Evolutionary conservation across 129 eudicot genomes (phyloP).

Genomic region (Erigeron canadensis): DNA sequence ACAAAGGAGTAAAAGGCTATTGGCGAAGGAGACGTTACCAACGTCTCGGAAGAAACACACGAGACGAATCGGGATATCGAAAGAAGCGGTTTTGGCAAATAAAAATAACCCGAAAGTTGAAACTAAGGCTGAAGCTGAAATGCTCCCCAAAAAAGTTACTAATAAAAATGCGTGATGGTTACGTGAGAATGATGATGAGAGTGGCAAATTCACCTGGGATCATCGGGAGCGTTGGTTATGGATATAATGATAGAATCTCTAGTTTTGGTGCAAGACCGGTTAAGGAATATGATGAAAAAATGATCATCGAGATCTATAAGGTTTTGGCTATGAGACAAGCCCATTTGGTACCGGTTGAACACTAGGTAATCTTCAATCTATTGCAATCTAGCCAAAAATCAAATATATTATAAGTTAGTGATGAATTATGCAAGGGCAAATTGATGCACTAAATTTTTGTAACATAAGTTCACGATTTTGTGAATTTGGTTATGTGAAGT

Average conservation of each 20-base stretch:
- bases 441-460: conserved; percentile 9
- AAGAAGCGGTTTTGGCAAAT: conserved; percentile 34
- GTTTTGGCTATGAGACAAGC: conserved; percentile 37
- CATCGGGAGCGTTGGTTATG: conserved; percentile 17
- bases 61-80: conserved; percentile 15
- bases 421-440: no score
- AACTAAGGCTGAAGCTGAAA: conserved; percentile 33
- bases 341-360: conserved; percentile 30
- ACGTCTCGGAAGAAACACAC: conserved; percentile 32
- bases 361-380: neutral
- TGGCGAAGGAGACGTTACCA: conserved; percentile 63
- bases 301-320: conserved; percentile 41
- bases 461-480: conserved; percentile 5
- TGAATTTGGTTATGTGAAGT: no score
- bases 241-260: conserved; percentile 18
- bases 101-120: conserved; percentile 24
- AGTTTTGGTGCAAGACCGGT: conserved; percentile 33
- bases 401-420: no score
- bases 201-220: conserved; percentile 35
- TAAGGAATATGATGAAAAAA: conserved; percentile 47
- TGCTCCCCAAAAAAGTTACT: conserved; percentile 40
- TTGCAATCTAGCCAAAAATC: no score
- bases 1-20: conserved; percentile 59
- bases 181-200: conserved; percentile 44
- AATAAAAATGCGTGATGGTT: conserved; percentile 36